Evolutionary conservation across 768 basidiomycete species (phyloP).

Genomic region (Lactarius hengduanensis): DNA sequence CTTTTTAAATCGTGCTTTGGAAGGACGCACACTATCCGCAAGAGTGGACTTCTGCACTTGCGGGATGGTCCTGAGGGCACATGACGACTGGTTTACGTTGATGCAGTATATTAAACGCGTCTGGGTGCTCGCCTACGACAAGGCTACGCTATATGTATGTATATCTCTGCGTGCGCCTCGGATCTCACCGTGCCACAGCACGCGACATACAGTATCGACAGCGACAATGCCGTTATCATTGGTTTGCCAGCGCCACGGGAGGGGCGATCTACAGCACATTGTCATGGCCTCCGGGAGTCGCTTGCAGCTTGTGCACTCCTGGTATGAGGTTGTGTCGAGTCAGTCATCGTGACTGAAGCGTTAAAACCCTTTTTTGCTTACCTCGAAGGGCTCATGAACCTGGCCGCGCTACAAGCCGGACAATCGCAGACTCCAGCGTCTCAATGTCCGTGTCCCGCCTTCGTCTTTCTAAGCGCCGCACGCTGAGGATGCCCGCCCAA

Average conservation of each 20-base stretch:
- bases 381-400: slow-evolving; percentile 18
- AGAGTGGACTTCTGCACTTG: neutral
- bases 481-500: neutral
- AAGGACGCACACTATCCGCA: neutral
- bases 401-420: slow-evolving; percentile 1
- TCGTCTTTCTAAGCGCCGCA: neutral
- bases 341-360: neutral
- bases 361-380: neutral
- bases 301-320: slow-evolving; percentile 20
- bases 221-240: slow-evolving; percentile 22
- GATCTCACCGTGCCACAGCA: slow-evolving; percentile 2
- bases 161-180: neutral
- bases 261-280: slow-evolving; percentile 17
- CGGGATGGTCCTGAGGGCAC: neutral
- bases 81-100: neutral
- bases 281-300: slow-evolving; percentile 21
- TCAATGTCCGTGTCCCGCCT: neutral
- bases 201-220: slow-evolving; percentile 26
- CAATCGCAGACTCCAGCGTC: neutral
- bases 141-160: neutral
- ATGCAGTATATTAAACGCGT: neutral
- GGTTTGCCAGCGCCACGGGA: slow-evolving; percentile 20
- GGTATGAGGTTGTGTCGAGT: neutral
- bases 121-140: neutral
- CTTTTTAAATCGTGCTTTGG: neutral